Evolutionary conservation across 2,329 filamentous ascomycete species (phyloP).

Genomic region (Fusarium begoniae): DNA sequence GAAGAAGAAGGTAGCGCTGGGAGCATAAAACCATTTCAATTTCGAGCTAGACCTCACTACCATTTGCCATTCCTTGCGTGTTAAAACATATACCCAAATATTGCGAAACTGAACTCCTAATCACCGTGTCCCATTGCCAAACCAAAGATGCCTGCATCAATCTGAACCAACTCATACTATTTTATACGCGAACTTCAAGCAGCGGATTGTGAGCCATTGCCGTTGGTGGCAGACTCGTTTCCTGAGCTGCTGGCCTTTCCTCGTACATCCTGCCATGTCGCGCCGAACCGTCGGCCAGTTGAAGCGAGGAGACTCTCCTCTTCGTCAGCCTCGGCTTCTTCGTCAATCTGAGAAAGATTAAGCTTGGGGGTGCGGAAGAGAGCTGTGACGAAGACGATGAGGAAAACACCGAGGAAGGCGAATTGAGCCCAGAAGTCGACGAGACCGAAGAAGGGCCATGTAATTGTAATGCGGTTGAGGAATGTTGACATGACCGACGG

Average conservation of each 20-base stretch:
- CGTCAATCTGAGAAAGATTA: conserved; percentile 80
- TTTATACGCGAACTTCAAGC: conserved; percentile 18
- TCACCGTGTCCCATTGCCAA: conserved; percentile 7
- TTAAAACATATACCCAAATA: conserved; percentile 26
- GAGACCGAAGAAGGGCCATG: conserved; percentile 93
- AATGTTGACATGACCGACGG: conserved; percentile 92
- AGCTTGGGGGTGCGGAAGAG: conserved; percentile 83
- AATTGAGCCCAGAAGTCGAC: conserved; percentile 98
- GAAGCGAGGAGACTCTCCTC: conserved; percentile 91
- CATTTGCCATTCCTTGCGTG: background rate
- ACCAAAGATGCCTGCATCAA: conserved; percentile 6
- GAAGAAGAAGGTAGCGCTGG: conserved; percentile 49
- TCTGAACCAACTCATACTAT: background rate
- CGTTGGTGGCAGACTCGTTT: conserved; percentile 12
- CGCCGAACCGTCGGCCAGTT: conserved; percentile 82
- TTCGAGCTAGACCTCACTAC: conserved; percentile 21
- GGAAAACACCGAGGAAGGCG: conserved; percentile 83
- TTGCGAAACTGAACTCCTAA: conserved; percentile 15
- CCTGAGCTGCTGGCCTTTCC: conserved; percentile 52
- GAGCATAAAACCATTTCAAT: conserved; percentile 43
- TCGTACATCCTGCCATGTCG: conserved; percentile 89
- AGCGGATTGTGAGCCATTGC: conserved; percentile 34
- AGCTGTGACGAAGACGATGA: conserved; percentile 81
- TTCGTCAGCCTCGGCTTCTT: conserved; percentile 90
- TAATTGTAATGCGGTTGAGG: conserved; percentile 89